A percentile compares a stretch with the other conserved stretches of the same genome.
Conservation (phyloP, 371 early-diverging fungal genomes). For the Syncephalastrum sp. region DNA sequence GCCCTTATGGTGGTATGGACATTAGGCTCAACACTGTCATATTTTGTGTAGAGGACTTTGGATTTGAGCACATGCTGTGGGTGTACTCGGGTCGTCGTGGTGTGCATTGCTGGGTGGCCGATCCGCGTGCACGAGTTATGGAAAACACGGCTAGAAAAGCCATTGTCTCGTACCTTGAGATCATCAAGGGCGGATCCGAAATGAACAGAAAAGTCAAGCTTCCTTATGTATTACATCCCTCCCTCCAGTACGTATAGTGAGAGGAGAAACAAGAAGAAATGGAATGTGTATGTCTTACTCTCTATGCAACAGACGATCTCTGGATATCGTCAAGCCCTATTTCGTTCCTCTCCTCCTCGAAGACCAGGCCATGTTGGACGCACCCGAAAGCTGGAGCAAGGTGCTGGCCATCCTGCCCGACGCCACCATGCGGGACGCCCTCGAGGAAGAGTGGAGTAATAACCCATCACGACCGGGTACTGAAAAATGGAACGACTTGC, state of each 20-base stretch:
- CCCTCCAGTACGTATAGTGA: slow-evolving; percentile 52
- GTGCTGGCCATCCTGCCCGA: slow-evolving; percentile 77
- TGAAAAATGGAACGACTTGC: slow-evolving; percentile 63
- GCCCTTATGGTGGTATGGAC: too few species aligned
- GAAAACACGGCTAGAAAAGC: slow-evolving; percentile 79
- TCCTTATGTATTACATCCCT: slow-evolving; percentile 58
- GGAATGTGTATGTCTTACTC: background rate
- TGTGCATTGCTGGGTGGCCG: slow-evolving; percentile 99
- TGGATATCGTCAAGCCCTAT: slow-evolving; percentile 57
- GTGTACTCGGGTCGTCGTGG: slow-evolving; percentile 99
- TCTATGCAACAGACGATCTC: slow-evolving; percentile 53
- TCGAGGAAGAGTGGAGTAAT: slow-evolving; percentile 54
- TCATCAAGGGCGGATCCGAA: slow-evolving; percentile 84
- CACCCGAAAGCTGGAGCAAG: slow-evolving; percentile 65
- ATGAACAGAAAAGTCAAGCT: slow-evolving; percentile 70
- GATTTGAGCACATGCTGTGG: slow-evolving; percentile 94
- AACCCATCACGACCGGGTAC: slow-evolving; percentile 38
- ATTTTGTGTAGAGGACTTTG: slow-evolving; percentile 82
- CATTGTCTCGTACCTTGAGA: slow-evolving; percentile 83
- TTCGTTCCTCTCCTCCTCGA: slow-evolving; percentile 69
- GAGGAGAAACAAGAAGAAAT: background rate
- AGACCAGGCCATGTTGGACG: slow-evolving; percentile 71
- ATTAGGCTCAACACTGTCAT: background rate
- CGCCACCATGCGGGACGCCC: slow-evolving; percentile 45
- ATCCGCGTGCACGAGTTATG: slow-evolving; percentile 81